Evolutionary conservation across 2,329 filamentous ascomycete species (phyloP).

Genomic region (Fusarium miscanthi): DNA sequence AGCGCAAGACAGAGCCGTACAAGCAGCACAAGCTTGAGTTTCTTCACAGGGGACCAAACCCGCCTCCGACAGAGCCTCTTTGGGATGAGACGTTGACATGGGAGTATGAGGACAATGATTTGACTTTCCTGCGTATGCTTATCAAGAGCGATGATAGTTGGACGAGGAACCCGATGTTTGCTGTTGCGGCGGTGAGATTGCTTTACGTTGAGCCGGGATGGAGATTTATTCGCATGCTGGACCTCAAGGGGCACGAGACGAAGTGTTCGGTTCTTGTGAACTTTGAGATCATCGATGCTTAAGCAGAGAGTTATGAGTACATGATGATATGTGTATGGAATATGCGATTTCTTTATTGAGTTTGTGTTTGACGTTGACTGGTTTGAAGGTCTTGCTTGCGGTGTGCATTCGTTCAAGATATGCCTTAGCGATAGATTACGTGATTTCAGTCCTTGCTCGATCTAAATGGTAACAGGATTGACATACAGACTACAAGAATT

Average conservation of each 20-base stretch:
- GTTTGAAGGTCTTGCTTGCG: neutral
- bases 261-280: constrained; percentile 70
- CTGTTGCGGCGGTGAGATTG: constrained; percentile 69
- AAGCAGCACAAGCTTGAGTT: constrained; percentile 68
- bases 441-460: too few relatives aligned
- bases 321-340: constrained; percentile 6
- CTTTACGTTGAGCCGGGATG: constrained; percentile 67
- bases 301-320: constrained; percentile 2
- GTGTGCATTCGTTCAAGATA: neutral
- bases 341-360: neutral
- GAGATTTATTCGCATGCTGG: constrained; percentile 73
- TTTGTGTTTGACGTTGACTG: neutral
- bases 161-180: constrained; percentile 70
- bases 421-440: neutral
- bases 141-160: constrained; percentile 76
- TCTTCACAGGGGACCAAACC: constrained; percentile 68
- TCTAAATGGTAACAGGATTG: too few relatives aligned
- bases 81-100: constrained; percentile 76
- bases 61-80: constrained; percentile 68
- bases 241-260: constrained; percentile 73
- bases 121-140: constrained; percentile 72
- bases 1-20: constrained; percentile 71
- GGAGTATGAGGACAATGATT: constrained; percentile 75
- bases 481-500: too few relatives aligned
- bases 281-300: constrained; percentile 65